Base-by-base conservation (phyloP, 2,329 filamentous ascomycete genomes). In the Fonsecaea monophora region DNA sequence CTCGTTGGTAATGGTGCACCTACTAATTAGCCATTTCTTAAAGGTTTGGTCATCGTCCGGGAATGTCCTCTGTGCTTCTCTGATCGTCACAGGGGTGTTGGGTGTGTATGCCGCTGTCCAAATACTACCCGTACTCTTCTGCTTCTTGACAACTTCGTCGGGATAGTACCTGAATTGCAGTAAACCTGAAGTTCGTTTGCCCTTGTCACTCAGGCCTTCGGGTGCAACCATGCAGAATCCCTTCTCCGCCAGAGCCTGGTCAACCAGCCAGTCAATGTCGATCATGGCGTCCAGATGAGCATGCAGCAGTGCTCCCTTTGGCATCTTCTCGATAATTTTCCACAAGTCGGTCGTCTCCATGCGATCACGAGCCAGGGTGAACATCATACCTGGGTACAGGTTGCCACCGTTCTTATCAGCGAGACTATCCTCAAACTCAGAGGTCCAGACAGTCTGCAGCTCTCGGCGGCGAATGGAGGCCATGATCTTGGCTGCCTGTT, bases 261-360 rank as follows among this genome's bases (percentile, higher is more conserved):
- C 85, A 45, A 96, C 84, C 7, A 97, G 80, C 81, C 88, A 96
- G 75, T 92, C 90, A 70, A 93, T 88, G 77, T 97, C 91, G 58
- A 96, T 90, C 89, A 96, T 96, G 73, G 94, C 92, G 77, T 96
- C 92, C 75, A 96, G 82, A 78, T 98, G 94, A 53, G 92, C 92
- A 80, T 98, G 94, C 67, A 96, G 80, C 35, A 96, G 82, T 8
- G 89, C 85, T 12, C 94, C 95, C 78, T 98, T 98, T 34, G 94
- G 94, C 91, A 98, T 92, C 70, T 83, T 86, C 66, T 89, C 86
- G 15, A 97, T 86, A 73, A 97, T 95, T 70, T 88, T 85, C 92
- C 92, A 98, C 30, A 97, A 83, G 74, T 89, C 89, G 13, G 92
- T 96, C n/a, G 59, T 60, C 78, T 96, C 92, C 87, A 97, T 96